Evolutionary conservation across 345 rosid species (phyloP), one percentile per base, ranked within the genome.

Genomic region (Dimocarpus longan): DNA sequence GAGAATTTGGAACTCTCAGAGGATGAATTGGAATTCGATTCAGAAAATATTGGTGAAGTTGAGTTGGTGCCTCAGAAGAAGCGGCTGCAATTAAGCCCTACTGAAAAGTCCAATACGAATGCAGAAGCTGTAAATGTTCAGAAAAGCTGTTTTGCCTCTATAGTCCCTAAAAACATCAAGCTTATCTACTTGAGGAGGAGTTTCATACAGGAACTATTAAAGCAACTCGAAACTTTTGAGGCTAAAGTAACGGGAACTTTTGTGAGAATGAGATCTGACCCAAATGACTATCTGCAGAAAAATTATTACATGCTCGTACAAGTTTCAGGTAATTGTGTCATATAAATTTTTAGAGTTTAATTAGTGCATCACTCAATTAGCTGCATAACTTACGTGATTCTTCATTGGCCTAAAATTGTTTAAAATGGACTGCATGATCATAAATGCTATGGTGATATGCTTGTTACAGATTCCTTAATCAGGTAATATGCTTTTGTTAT

Each of bases 101-200:
- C 69, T 11, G 16, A 57, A 48, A 85, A 80, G 62, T 77, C 78
- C 15, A 66, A 64, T 66, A 66, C 54, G n/a, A 81, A 81, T 66
- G 86, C 85, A 80, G 76, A 63, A 43, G 79, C 60, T 72, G 59
- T 43, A 8, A 64, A 40, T 76, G 63, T n/a, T 18, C 71, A 5
- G 42, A 67, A 77, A 76, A 80, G 85, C 64, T 74, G 73, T 80
- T 86, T 81, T 85, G 91, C 91, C 21, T 81, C 89, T 37, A 28
- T 91, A 44, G 82, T 70, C 62, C 18, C 85, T 28, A 24, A 77
- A 46, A 91, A 91, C 71, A 85, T 91, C 59, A 91, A 78, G 69
- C 92, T 68, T 76, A 72, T 91, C 39, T 91, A 87, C 82, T 80
- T 91, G 73, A 85, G 75, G 75, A 86, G 78, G 81, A 86, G 89